These are phyloP conservation scores for Fomitopsis pulvina DNA, from an alignment of 768 basidiomycete genomes.

Conservation along the genomic window DNA sequence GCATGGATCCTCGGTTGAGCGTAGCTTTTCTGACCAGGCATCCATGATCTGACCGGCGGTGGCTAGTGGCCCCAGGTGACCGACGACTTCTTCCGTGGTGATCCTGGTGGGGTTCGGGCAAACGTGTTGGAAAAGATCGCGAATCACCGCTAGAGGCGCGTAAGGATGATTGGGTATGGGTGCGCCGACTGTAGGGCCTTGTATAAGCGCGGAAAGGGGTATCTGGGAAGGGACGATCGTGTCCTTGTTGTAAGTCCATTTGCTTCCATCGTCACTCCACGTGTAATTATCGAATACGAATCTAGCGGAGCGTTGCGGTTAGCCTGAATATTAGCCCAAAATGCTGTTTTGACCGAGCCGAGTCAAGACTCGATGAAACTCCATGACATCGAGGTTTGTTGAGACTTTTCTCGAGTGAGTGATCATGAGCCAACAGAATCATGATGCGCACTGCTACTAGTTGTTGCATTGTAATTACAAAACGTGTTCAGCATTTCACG, in stretches of 20 bases:
- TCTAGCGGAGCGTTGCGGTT: too few relatives aligned
- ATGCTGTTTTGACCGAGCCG: too few relatives aligned
- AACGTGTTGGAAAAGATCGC: slow-evolving; percentile 37
- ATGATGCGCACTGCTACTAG: too few relatives aligned
- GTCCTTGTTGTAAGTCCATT: slow-evolving; percentile 43
- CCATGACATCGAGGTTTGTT: too few relatives aligned
- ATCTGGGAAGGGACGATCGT: slow-evolving; percentile 45
- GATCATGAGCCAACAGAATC: too few relatives aligned
- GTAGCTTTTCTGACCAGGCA: slow-evolving; percentile 42
- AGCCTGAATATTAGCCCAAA: background rate
- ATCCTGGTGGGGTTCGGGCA: slow-evolving; percentile 37
- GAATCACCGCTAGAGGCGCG: slow-evolving; percentile 39
- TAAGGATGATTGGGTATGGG: slow-evolving; percentile 28
- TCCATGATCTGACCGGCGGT: slow-evolving; percentile 34
- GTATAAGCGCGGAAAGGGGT: slow-evolving; percentile 46
- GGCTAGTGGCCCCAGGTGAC: slow-evolving; percentile 14
- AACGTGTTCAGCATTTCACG: too few relatives aligned
- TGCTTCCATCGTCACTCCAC: slow-evolving; percentile 37
- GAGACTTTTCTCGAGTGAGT: too few relatives aligned
- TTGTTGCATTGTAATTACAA: too few relatives aligned
- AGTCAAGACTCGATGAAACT: too few relatives aligned
- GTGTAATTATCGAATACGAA: slow-evolving; percentile 53
- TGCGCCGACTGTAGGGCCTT: slow-evolving; percentile 42
- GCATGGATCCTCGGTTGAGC: slow-evolving; percentile 37
- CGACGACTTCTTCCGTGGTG: slow-evolving; percentile 22